Percentiles rank a stretch among this genome's conserved stretches.
Evolutionary conservation across 176 grass and related monocot species (phyloP).

Genomic region (Guadua angustifolia): DNA sequence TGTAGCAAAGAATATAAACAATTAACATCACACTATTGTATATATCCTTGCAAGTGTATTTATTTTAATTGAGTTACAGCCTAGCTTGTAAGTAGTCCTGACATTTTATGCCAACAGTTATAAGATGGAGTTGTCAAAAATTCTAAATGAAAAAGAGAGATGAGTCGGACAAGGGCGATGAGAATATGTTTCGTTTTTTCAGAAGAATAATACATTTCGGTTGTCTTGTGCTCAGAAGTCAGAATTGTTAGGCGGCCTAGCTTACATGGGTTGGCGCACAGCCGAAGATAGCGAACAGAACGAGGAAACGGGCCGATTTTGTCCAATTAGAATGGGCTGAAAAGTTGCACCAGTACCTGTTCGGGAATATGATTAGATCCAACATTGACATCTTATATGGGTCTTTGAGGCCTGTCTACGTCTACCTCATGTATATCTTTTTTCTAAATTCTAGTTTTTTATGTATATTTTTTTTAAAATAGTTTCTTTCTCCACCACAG

Average conservation of each 20-base stretch:
- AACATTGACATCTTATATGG: background rate
- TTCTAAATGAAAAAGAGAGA: no score
- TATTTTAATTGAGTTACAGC: background rate
- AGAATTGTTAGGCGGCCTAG: background rate
- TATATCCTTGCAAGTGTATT: no score
- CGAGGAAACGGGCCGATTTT: background rate
- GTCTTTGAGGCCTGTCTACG: background rate
- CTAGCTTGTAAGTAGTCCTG: background rate
- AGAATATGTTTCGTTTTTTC: no score
- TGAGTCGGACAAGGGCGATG: no score
- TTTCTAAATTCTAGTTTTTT: no score
- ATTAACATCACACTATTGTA: no score
- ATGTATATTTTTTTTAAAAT: no score
- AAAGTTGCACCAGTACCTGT: background rate
- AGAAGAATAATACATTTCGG: no score
- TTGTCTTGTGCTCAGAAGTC: background rate
- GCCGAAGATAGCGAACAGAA: background rate
- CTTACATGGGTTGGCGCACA: background rate
- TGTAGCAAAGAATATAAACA: no score
- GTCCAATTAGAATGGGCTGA: background rate
- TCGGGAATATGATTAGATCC: background rate
- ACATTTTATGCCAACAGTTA: background rate
- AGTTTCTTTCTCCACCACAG: no score
- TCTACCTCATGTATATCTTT: no score
- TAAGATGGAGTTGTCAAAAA: background rate